A percentile compares a stretch with the other conserved stretches of the same genome.
phyloP scores from a whole-genome alignment of 345 rosid species.

The Bretschneidera sinensis region DNA sequence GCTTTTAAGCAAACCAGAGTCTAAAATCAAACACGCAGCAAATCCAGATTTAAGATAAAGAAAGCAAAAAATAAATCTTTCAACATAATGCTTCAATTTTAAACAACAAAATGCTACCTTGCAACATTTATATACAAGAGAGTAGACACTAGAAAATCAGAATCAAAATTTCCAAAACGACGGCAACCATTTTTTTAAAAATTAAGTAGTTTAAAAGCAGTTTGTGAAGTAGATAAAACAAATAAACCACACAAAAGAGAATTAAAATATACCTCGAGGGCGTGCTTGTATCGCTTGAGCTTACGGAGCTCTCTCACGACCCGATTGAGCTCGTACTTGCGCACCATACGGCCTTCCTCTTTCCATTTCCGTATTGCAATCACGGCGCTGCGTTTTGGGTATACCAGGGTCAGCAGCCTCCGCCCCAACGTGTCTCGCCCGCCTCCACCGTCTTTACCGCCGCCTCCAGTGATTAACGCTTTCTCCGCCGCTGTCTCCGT shows the following conservation, averaged over 20 bases:
- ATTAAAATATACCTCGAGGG: constrained; percentile 68
- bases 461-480: constrained; percentile 8
- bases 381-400: constrained; percentile 80
- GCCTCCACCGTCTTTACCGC: constrained; percentile 14
- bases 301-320: constrained; percentile 85
- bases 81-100: too few relatives aligned
- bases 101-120: too few relatives aligned
- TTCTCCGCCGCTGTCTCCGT: constrained; percentile 23
- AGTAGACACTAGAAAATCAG: too few relatives aligned
- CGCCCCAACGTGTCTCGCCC: constrained; percentile 61
- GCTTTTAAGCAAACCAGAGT: too few relatives aligned
- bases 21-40: too few relatives aligned
- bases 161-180: too few relatives aligned
- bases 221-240: not conserved
- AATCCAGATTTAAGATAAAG: not conserved
- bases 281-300: constrained; percentile 80
- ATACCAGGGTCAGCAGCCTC: constrained; percentile 60
- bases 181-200: too few relatives aligned
- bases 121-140: too few relatives aligned
- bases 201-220: too few relatives aligned
- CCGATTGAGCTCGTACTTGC: constrained; percentile 78
- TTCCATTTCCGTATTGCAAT: constrained; percentile 62
- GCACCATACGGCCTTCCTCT: constrained; percentile 63
- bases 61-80: too few relatives aligned
- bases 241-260: not conserved